Evolutionary conservation across 2,329 filamentous ascomycete genomes (phyloP), one percentile per base, ranked within the genome.

Genomic region (Emergomyces orientalis): DNA sequence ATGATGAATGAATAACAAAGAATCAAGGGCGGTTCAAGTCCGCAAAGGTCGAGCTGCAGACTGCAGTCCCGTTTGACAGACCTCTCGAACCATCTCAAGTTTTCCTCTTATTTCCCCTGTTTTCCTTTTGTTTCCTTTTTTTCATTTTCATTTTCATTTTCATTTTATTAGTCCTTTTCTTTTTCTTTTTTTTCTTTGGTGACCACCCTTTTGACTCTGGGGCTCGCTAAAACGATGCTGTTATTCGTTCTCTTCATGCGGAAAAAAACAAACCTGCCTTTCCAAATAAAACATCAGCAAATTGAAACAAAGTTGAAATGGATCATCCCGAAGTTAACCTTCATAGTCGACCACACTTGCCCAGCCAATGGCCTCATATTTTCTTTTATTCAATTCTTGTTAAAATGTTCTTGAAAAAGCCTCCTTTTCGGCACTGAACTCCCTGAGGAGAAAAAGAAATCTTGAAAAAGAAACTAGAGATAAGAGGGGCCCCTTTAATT

Each of bases 141-240:
- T 47, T 47, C 13, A 1, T 11, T 47, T 47, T 9, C 3, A 11
- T 47, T 47, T 25, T 47, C 9, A 9, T 58, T 30, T 34, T 43
- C 9, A 0, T 56, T 37, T 39, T 22, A 7, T 22, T 34, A 7
- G 9, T 9, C 25, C 13, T 13, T 27, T 1, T 11, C 25, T 47
- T 3, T 32, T 47, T 25, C 22, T 6, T 5, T 13, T 27, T 49
- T 49, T 14, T 47, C 27, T 49, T 49, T 49, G 4, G 11, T 14
- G 11, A 27, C 19, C 32, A 19, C 17, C 37, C 13, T 57, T 41
- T 13, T 22, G 39, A 32, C 56, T 45, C 27, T 32, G 9, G 25
- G 30, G 37, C 39, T 59, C 56, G 56, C 56, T 59, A 45, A 45
- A 59, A 27, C 56, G 25, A 45, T n/a, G 39, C 39, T 59, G 25